A percentile compares a stretch with the other conserved stretches of the same genome.
phyloP scores from a whole-genome alignment of 108 stramenopile genomes.

The Poteriospumella lacustris region DNA sequence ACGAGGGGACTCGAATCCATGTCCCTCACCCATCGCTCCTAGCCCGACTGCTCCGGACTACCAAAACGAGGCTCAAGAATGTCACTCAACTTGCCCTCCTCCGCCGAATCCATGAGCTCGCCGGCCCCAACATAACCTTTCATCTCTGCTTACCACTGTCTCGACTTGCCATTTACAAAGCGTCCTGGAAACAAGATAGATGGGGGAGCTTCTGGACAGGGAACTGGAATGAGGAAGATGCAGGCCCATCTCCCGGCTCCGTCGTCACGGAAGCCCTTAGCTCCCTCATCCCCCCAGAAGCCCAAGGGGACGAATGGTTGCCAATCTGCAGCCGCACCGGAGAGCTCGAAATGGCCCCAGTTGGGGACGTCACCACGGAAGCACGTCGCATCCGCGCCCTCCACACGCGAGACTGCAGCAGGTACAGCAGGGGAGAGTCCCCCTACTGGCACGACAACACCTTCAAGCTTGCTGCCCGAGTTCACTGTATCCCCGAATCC shows the following conservation, averaged over 20 bases:
- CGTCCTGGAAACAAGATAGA: slow-evolving; percentile 7
- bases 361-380: slow-evolving; percentile 6
- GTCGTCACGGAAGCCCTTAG: slow-evolving; percentile 6
- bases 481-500: slow-evolving; percentile 6
- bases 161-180: slow-evolving; percentile 7
- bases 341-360: slow-evolving; percentile 6
- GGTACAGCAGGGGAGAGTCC: slow-evolving; percentile 5
- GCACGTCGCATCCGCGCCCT: slow-evolving; percentile 5
- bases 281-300: slow-evolving; percentile 5
- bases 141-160: slow-evolving; percentile 6
- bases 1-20: slow-evolving; percentile 6
- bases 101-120: slow-evolving; percentile 5
- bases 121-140: slow-evolving; percentile 2
- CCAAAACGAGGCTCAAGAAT: slow-evolving; percentile 7
- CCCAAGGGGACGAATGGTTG: slow-evolving; percentile 6
- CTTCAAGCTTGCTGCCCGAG: slow-evolving; percentile 6
- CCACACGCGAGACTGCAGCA: slow-evolving; percentile 5
- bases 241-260: slow-evolving; percentile 5
- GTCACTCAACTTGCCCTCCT: slow-evolving; percentile 6
- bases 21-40: slow-evolving; percentile 5
- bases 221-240: slow-evolving; percentile 7
- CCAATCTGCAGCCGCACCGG: slow-evolving; percentile 1
- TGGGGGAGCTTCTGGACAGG: slow-evolving; percentile 5
- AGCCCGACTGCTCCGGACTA: slow-evolving; percentile 5
- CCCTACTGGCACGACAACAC: slow-evolving; percentile 6